Conservation (phyloP, 331 rosid species). For the Quercus lobata region DNA sequence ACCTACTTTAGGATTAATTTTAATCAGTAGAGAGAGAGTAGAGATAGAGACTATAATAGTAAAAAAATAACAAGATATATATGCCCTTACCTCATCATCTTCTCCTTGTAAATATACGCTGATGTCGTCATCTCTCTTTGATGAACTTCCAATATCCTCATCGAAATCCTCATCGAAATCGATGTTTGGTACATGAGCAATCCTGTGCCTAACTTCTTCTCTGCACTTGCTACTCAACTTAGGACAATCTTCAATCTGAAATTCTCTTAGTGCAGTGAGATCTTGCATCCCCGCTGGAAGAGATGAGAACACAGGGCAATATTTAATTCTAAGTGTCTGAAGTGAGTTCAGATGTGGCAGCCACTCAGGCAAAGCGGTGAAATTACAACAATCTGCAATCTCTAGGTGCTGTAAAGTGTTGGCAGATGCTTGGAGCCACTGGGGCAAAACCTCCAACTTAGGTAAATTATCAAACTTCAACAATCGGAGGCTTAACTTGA, state of each 20-base stretch:
- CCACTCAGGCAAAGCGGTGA: slow-evolving; percentile 22
- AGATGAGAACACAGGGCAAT: slow-evolving; percentile 16
- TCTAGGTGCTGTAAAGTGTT: background rate
- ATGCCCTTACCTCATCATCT: too few species aligned
- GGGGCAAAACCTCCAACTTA: background rate
- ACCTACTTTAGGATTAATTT: too few species aligned
- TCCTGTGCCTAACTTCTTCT: too few species aligned
- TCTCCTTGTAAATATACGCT: rapidly evolving
- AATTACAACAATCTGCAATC: background rate
- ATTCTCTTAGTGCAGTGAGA: background rate
- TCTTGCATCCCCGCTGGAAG: slow-evolving; percentile 9
- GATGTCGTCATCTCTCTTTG: too few species aligned
- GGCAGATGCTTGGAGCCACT: slow-evolving; percentile 3
- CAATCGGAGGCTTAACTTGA: too few species aligned
- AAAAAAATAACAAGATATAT: too few species aligned
- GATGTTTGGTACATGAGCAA: too few species aligned
- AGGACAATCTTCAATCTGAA: background rate
- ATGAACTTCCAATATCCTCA: too few species aligned
- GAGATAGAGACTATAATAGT: too few species aligned
- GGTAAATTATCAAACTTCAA: rapidly evolving
- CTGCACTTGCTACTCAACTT: too few species aligned
- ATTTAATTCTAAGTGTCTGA: background rate
- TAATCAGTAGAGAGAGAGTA: too few species aligned
- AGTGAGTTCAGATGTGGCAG: background rate
- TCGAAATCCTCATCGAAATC: too few species aligned